Evolutionary conservation across 2,329 filamentous ascomycete species (phyloP).

Genomic region (Penicillium sp.): DNA sequence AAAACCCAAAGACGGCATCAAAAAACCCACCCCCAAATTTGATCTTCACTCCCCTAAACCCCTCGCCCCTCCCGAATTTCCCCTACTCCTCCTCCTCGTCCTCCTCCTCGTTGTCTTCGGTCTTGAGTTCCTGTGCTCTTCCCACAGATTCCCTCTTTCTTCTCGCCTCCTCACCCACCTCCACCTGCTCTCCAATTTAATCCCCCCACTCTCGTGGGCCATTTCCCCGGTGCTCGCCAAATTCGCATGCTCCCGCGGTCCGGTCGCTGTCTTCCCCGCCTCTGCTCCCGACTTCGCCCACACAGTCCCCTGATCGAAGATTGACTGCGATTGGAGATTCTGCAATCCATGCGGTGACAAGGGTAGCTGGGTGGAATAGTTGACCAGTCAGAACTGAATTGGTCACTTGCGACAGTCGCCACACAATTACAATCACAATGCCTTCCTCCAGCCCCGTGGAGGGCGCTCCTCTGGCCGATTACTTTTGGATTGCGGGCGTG

Average conservation of each 20-base stretch:
- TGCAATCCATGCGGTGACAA: constrained; percentile 25
- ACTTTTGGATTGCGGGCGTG: constrained; percentile 63
- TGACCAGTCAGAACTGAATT: constrained; percentile 14
- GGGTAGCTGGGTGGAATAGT: constrained; percentile 4
- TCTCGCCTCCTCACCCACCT: background rate
- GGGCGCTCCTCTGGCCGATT: constrained; percentile 62
- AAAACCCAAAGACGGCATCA: constrained; percentile 6
- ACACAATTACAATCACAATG: constrained; percentile 13
- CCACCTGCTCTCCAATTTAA: background rate
- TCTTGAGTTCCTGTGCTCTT: background rate
- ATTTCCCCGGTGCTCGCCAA: background rate
- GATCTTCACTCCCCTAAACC: constrained; percentile 26
- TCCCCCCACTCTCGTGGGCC: background rate
- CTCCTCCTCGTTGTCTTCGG: background rate
- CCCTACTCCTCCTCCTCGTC: constrained; percentile 2
- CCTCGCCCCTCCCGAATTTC: constrained; percentile 18
- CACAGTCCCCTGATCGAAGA: constrained; percentile 7
- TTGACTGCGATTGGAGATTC: constrained; percentile 13
- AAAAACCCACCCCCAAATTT: constrained; percentile 23
- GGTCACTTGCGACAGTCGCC: constrained; percentile 15
- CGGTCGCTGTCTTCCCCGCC: background rate
- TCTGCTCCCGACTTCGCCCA: background rate
- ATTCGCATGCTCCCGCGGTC: background rate
- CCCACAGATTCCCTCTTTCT: background rate
- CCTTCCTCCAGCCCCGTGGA: constrained; percentile 41